These are phyloP conservation scores for Pterocarpus macrocarpus DNA, from an alignment of 306 rosid species.

Conservation along the genomic window DNA sequence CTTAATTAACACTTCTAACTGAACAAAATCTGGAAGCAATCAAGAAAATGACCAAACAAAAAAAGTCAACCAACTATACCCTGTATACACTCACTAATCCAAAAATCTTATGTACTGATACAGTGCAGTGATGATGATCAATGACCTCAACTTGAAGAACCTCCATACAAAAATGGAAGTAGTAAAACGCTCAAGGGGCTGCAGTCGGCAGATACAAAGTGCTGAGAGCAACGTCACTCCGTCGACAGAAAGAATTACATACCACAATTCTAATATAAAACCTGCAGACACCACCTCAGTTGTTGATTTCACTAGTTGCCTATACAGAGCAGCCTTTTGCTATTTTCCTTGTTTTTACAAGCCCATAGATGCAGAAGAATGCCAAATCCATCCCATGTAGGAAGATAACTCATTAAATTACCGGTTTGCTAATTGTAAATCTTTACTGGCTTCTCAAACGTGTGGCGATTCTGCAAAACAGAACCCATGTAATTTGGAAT, in stretches of 20 bases:
- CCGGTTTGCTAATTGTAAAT: slow-evolving; percentile 77
- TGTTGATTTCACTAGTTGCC: slow-evolving; percentile 59
- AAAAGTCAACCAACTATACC: slow-evolving; percentile 68
- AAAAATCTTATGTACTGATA: slow-evolving; percentile 76
- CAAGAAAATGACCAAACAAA: slow-evolving; percentile 35
- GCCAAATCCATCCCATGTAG: slow-evolving; percentile 57
- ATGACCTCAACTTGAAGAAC: slow-evolving; percentile 59
- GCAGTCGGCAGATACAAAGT: slow-evolving; percentile 56
- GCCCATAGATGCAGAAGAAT: slow-evolving; percentile 51
- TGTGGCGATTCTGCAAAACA: slow-evolving; percentile 83
- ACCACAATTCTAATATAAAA: slow-evolving; percentile 62
- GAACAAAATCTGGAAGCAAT: slow-evolving; percentile 54
- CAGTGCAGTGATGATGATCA: slow-evolving; percentile 63
- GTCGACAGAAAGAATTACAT: slow-evolving; percentile 72
- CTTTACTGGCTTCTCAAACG: slow-evolving; percentile 90
- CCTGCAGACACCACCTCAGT: slow-evolving; percentile 58
- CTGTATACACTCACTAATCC: slow-evolving; percentile 75
- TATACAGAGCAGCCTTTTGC: slow-evolving; percentile 54
- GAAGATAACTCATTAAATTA: slow-evolving; percentile 35
- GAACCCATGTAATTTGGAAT: slow-evolving; percentile 43
- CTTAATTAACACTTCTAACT: slow-evolving; percentile 45
- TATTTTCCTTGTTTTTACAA: slow-evolving; percentile 52
- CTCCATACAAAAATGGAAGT: slow-evolving; percentile 53
- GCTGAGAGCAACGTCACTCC: slow-evolving; percentile 56
- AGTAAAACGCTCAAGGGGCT: slow-evolving; percentile 55